Percentiles rank a stretch among this genome's conserved stretches.
phyloP scores from a whole-genome alignment of 2,329 filamentous ascomycete genomes.

The Aspergillus pseudoviridinutans region DNA sequence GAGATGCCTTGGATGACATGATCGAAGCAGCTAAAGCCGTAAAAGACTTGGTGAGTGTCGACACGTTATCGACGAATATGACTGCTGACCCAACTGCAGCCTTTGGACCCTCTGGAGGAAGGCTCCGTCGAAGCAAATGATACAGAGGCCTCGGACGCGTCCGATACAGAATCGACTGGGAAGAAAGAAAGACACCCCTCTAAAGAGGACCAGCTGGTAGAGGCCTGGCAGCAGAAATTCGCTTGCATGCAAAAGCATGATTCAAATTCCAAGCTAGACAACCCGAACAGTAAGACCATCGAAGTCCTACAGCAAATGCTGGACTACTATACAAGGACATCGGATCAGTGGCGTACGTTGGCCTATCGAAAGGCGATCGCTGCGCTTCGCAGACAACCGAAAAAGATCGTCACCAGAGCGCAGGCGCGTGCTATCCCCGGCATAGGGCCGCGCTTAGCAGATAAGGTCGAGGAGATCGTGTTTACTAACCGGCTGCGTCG shows the following conservation, averaged over 20 bases:
- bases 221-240: slow-evolving; percentile 44
- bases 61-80: not conserved
- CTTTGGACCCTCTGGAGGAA: slow-evolving; percentile 30
- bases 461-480: slow-evolving; percentile 87
- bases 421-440: slow-evolving; percentile 65
- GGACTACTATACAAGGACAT: slow-evolving; percentile 68
- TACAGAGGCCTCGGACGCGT: slow-evolving; percentile 10
- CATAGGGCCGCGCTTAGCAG: slow-evolving; percentile 69
- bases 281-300: slow-evolving; percentile 74
- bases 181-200: slow-evolving; percentile 11
- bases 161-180: slow-evolving; percentile 12
- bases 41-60: slow-evolving; percentile 50
- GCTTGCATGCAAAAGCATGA: slow-evolving; percentile 58
- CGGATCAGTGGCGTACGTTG: slow-evolving; percentile 70
- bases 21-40: slow-evolving; percentile 61
- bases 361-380: slow-evolving; percentile 75
- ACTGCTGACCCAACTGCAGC: slow-evolving; percentile 20
- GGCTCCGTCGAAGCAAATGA: slow-evolving; percentile 8
- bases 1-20: slow-evolving; percentile 60
- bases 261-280: slow-evolving; percentile 42
- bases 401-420: slow-evolving; percentile 62
- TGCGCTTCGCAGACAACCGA: slow-evolving; percentile 63
- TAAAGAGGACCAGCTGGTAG: slow-evolving; percentile 5
- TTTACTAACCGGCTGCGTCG: slow-evolving; percentile 66
- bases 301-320: slow-evolving; percentile 74